Percentiles rank a stretch among this genome's conserved stretches.
Conservation (phyloP, 495 filamentous ascomycete genomes). For the Hypoxylon lienhwacheense region DNA sequence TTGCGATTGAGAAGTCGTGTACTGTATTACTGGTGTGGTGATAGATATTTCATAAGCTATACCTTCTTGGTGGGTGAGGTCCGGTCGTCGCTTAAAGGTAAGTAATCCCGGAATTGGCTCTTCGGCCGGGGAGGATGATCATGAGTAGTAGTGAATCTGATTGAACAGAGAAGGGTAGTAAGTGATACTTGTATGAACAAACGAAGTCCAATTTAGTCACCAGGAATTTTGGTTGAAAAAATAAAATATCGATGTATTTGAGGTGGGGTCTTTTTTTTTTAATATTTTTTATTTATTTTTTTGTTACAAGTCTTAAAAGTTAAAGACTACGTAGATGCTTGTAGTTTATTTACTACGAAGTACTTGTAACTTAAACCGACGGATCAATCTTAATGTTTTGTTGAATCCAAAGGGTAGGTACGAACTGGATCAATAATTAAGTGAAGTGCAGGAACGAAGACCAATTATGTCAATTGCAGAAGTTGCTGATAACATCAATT, state of each 20-base stretch:
- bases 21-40: conserved; percentile 7
- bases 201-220: conserved; percentile 12
- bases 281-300: too few species aligned
- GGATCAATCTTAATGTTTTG: too few species aligned
- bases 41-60: neutral
- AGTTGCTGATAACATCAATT: too few species aligned
- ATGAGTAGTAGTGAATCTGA: conserved; percentile 11
- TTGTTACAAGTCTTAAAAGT: too few species aligned
- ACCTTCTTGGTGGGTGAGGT: conserved; percentile 15
- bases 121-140: conserved; percentile 14
- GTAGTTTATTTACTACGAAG: too few species aligned
- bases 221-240: conserved; percentile 13
- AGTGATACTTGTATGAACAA: conserved; percentile 28
- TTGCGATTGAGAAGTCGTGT: conserved; percentile 7
- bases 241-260: conserved; percentile 1
- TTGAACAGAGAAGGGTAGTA: conserved; percentile 9
- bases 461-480: conserved; percentile 1
- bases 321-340: too few species aligned
- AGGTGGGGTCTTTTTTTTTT: conserved; percentile 28
- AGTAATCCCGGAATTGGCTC: conserved; percentile 19
- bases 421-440: conserved; percentile 2
- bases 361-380: too few species aligned
- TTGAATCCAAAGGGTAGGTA: too few species aligned
- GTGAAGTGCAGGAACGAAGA: conserved; percentile 14
- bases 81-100: conserved; percentile 10